Conservation (phyloP, 2,329 filamentous ascomycete genomes). For the Ascomycota sp. region DNA sequence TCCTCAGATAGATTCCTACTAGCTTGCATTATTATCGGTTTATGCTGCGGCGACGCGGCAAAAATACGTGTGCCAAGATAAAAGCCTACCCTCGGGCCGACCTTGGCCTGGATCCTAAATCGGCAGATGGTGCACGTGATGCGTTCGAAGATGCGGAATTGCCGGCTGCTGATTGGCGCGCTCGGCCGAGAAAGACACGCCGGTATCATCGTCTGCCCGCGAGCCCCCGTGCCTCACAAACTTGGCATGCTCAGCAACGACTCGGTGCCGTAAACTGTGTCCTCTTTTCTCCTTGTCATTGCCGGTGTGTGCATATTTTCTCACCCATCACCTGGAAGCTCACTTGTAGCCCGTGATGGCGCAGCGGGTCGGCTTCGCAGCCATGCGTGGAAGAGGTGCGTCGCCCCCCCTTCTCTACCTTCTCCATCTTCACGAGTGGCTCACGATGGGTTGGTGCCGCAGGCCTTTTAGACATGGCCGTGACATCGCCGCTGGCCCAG, state of each 20-base stretch:
- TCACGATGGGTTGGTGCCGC: background rate
- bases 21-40: no score
- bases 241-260: background rate
- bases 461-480: no score
- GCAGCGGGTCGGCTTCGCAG: conserved; percentile 33
- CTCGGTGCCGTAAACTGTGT: background rate
- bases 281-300: background rate
- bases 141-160: conserved; percentile 15
- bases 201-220: background rate
- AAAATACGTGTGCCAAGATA: no score
- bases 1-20: no score
- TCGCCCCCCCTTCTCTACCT: background rate
- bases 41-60: no score
- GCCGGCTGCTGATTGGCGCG: conserved; percentile 15
- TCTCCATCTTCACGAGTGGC: background rate
- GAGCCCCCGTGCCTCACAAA: background rate
- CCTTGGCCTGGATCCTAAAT: no score
- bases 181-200: conserved; percentile 16
- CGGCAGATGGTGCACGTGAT: conserved; percentile 7
- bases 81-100: no score
- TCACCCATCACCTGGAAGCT: conserved; percentile 22
- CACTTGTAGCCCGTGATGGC: conserved; percentile 3
- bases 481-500: no score
- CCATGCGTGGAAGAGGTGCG: conserved; percentile 34
- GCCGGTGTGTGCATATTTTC: background rate